Percentiles rank a stretch among this genome's conserved stretches.
Conservation (phyloP, 768 basidiomycete genomes). For the Termitomyces sp. region DNA sequence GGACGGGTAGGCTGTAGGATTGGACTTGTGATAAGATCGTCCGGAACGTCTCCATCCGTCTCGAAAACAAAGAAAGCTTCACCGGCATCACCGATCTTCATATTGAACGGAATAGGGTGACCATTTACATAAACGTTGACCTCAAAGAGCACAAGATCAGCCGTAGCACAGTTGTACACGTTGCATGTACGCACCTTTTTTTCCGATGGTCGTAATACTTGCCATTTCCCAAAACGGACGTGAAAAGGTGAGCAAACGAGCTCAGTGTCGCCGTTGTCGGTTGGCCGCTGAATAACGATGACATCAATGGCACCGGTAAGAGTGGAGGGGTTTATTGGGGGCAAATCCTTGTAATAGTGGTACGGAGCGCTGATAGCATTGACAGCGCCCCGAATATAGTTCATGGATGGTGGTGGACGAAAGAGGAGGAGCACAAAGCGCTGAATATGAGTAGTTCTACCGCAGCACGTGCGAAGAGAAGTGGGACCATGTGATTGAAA, state of each 20-base stretch:
- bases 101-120: constrained; percentile 81
- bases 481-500: constrained; percentile 20
- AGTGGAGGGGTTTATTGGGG: constrained; percentile 89
- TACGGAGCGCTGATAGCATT: constrained; percentile 83
- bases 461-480: constrained; percentile 14
- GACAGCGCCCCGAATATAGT: constrained; percentile 85
- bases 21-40: constrained; percentile 91
- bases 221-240: constrained; percentile 96
- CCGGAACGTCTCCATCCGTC: constrained; percentile 92
- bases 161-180: neutral
- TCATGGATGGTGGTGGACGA: constrained; percentile 48
- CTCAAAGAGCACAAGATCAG: constrained; percentile 34
- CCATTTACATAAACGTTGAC: constrained; percentile 90
- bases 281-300: constrained; percentile 83
- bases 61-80: constrained; percentile 99
- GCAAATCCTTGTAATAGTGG: constrained; percentile 86
- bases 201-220: constrained; percentile 89
- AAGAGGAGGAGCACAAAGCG: constrained; percentile 12
- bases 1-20: constrained; percentile 67
- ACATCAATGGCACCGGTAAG: constrained; percentile 99
- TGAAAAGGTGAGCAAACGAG: constrained; percentile 95
- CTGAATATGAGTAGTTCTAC: neutral
- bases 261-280: constrained; percentile 58
- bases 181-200: constrained; percentile 61
- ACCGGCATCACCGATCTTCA: constrained; percentile 99